Percentiles rank a stretch among this genome's conserved stretches.
phyloP scores from a whole-genome alignment of 192 early-diverging fungal species.

The Umbelopsis ramanniana region DNA sequence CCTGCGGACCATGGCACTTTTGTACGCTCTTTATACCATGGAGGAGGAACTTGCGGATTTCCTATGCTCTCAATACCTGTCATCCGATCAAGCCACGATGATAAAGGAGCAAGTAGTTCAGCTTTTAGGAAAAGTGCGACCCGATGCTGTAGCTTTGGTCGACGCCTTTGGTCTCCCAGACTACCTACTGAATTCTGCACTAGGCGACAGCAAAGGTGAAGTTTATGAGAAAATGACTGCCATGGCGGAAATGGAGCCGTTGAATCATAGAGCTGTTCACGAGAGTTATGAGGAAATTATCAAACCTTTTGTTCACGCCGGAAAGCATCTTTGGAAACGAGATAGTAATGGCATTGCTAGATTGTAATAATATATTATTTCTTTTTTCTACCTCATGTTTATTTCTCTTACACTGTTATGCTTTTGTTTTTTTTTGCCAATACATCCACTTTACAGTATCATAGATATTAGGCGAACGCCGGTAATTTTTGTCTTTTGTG shows the following conservation, averaged over 20 bases:
- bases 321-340: conserved; percentile 30
- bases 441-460: too few species aligned
- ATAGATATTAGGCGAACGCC: too few species aligned
- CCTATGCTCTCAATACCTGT: conserved; percentile 59
- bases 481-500: too few species aligned
- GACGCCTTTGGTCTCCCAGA: conserved; percentile 82
- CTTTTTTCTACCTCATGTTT: too few species aligned
- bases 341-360: conserved; percentile 26
- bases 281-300: conserved; percentile 56
- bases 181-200: conserved; percentile 74
- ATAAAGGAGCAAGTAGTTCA: conserved; percentile 56
- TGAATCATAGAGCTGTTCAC: conserved; percentile 65
- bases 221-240: conserved; percentile 77
- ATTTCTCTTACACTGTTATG: too few species aligned
- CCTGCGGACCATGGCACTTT: conserved; percentile 45
- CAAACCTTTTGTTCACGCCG: conserved; percentile 31
- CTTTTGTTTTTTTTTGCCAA: too few species aligned
- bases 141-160: conserved; percentile 77
- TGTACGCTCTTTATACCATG: conserved; percentile 63
- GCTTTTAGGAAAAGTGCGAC: conserved; percentile 67
- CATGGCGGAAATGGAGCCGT: conserved; percentile 74
- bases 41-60: conserved; percentile 71
- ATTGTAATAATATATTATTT: conserved; percentile 24
- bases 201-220: conserved; percentile 73
- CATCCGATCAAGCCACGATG: conserved; percentile 48